Evolutionary conservation across 495 filamentous ascomycete genomes (phyloP).

Genomic region (Podospora fimiseda): DNA sequence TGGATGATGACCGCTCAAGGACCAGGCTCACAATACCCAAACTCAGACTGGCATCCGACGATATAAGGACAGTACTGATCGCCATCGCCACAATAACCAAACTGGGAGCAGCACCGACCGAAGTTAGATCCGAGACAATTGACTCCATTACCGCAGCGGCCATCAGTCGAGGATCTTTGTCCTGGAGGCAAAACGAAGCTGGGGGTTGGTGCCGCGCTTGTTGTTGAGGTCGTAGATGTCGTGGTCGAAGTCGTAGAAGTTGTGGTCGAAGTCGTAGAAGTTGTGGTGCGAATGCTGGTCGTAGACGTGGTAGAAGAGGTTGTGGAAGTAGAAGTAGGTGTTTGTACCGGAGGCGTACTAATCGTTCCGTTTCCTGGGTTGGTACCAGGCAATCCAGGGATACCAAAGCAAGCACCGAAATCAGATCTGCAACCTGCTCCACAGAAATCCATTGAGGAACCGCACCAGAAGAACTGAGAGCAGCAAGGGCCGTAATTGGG

Average conservation of each 20-base stretch:
- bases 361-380: slow-evolving; percentile 11
- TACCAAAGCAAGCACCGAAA: slow-evolving; percentile 32
- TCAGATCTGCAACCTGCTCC: slow-evolving; percentile 43
- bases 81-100: slow-evolving; percentile 38
- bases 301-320: background rate
- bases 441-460: slow-evolving; percentile 43
- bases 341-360: background rate
- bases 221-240: slow-evolving; percentile 4
- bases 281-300: slow-evolving; percentile 8
- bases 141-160: slow-evolving; percentile 22
- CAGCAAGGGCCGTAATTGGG: slow-evolving; percentile 33
- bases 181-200: slow-evolving; percentile 18
- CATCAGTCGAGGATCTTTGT: slow-evolving; percentile 19
- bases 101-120: slow-evolving; percentile 32
- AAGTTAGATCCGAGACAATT: slow-evolving; percentile 22
- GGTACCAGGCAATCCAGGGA: slow-evolving; percentile 3
- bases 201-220: slow-evolving; percentile 6
- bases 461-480: slow-evolving; percentile 46
- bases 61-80: slow-evolving; percentile 40
- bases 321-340: background rate
- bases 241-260: background rate
- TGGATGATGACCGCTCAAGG: no score
- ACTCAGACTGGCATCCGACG: slow-evolving; percentile 27
- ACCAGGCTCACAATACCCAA: slow-evolving; percentile 26
- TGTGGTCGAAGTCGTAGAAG: background rate